These are phyloP conservation scores for Pseudogymnoascus verrucosus DNA, from an alignment of 2,329 filamentous ascomycete species.

Conservation along the genomic window DNA sequence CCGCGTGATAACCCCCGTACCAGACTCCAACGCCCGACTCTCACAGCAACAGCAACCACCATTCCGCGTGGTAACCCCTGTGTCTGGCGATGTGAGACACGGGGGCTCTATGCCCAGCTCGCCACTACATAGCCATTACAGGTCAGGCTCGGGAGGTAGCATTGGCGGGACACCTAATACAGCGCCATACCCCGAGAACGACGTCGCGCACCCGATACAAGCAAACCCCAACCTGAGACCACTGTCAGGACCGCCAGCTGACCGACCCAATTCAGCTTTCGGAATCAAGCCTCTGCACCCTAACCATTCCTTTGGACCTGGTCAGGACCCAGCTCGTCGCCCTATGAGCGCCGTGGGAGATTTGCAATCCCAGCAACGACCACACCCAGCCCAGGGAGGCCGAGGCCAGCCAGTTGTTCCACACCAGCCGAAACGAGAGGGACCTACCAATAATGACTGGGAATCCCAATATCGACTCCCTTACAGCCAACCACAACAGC, in stretches of 20 bases:
- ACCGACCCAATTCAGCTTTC: conserved; percentile 38
- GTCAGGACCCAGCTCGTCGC: background rate
- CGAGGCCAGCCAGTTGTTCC: background rate
- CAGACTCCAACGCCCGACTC: background rate
- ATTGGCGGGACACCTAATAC: conserved; percentile 25
- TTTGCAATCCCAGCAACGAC: background rate
- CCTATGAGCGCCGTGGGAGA: background rate
- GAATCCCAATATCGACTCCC: background rate
- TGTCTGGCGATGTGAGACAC: background rate
- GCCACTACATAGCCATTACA: background rate
- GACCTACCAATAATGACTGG: background rate
- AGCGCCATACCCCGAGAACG: conserved; percentile 58
- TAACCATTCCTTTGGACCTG: conserved; percentile 4
- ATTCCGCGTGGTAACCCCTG: background rate
- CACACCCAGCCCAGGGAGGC: background rate
- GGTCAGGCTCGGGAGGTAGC: background rate
- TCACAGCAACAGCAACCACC: background rate
- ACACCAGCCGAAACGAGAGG: background rate
- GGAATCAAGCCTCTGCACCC: conserved; percentile 38
- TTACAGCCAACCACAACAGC: background rate
- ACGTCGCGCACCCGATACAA: conserved; percentile 40
- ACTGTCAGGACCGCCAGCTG: conserved; percentile 38
- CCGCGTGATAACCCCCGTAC: background rate
- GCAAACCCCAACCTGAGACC: conserved; percentile 43
- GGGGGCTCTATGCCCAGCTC: background rate